Conservation (phyloP, 441 rosid genomes). For the Pelargonium myrrhifolium region DNA sequence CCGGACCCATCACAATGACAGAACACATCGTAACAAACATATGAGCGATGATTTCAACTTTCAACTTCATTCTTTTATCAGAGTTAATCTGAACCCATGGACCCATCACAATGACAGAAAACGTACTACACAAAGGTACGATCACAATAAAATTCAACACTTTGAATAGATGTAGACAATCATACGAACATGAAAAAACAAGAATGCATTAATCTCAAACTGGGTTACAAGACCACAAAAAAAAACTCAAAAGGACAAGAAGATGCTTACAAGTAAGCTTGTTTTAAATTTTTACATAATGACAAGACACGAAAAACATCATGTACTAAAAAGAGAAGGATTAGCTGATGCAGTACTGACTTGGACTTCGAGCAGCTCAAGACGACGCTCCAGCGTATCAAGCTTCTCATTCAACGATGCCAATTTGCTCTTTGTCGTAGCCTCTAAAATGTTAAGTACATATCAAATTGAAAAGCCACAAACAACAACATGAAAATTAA, state of each 20-base stretch:
- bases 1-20: too few species aligned
- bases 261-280: constrained; percentile 14
- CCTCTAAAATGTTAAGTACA: constrained; percentile 40
- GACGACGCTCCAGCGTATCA: constrained; percentile 77
- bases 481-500: neutral
- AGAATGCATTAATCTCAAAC: neutral
- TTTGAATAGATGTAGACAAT: constrained; percentile 1
- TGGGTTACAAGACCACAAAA: constrained; percentile 10
- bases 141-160: neutral
- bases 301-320: constrained; percentile 16
- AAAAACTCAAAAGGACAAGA: neutral
- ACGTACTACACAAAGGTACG: neutral
- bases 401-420: constrained; percentile 75
- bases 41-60: too few species aligned
- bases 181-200: constrained; percentile 4
- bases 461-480: neutral
- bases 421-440: constrained; percentile 78
- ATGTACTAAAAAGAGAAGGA: constrained; percentile 61
- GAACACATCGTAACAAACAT: too few species aligned
- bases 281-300: constrained; percentile 2
- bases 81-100: too few species aligned
- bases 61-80: too few species aligned
- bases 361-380: constrained; percentile 85
- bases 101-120: too few species aligned
- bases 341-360: constrained; percentile 84